Conservation (phyloP, 257 asterid genomes). For the Solanum medicagineum region DNA sequence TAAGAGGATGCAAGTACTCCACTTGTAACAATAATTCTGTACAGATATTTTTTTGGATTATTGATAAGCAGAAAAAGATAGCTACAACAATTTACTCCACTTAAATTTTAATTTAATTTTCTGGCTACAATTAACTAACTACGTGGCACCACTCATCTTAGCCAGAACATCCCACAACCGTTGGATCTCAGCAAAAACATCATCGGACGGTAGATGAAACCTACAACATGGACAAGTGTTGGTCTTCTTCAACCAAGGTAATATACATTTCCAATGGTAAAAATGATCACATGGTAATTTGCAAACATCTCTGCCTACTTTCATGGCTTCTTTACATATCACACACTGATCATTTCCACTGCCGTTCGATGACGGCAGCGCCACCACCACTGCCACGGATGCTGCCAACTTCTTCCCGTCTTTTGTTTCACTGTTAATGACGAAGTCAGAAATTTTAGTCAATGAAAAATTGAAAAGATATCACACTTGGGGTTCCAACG, state of each 20-base stretch:
- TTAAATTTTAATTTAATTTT: not conserved
- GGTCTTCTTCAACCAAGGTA: conserved; percentile 63
- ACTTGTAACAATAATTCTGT: not conserved
- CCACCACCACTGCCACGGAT: conserved; percentile 55
- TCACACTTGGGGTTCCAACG: too few relatives aligned
- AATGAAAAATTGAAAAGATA: not conserved
- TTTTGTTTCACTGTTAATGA: not conserved
- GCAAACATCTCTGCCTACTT: conserved; percentile 68
- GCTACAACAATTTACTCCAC: not conserved
- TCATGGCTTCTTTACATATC: conserved; percentile 74
- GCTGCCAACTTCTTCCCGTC: conserved; percentile 30
- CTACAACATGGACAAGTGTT: conserved; percentile 90
- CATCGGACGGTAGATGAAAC: conserved; percentile 56
- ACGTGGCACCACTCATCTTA: conserved; percentile 14
- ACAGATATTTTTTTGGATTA: not conserved
- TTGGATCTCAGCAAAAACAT: conserved; percentile 59
- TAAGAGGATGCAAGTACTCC: not conserved
- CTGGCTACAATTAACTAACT: not conserved
- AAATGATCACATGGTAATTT: conserved; percentile 73
- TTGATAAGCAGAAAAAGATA: not conserved
- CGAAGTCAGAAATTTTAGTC: not conserved
- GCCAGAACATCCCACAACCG: conserved; percentile 53
- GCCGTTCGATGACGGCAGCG: conserved; percentile 46
- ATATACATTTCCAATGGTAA: conserved; percentile 71
- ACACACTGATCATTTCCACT: conserved; percentile 43